Evolutionary conservation across 805 yeast genomes (phyloP).

Genomic region (Zygotorulaspora danielsina): DNA sequence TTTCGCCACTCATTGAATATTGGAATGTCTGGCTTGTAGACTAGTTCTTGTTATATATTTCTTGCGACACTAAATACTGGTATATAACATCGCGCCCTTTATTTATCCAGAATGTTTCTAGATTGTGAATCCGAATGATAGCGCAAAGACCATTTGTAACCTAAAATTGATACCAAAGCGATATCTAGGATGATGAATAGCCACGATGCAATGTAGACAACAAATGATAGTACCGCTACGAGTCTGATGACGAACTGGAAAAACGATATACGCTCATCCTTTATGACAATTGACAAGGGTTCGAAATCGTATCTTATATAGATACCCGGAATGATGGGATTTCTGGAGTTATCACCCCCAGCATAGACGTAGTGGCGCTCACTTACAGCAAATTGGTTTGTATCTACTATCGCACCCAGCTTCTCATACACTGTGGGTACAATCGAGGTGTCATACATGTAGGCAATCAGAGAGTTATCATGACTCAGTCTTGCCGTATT

Average conservation of each 20-base stretch:
- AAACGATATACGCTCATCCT: slow-evolving; percentile 72
- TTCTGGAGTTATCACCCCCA: slow-evolving; percentile 12
- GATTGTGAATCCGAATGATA: slow-evolving; percentile 30
- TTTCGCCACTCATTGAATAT: too few relatives aligned
- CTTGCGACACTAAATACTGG: background rate
- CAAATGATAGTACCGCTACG: slow-evolving; percentile 79
- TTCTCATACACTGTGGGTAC: slow-evolving; percentile 78
- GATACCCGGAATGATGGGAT: slow-evolving; percentile 61
- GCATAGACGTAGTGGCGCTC: slow-evolving; percentile 38
- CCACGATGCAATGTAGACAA: slow-evolving; percentile 67
- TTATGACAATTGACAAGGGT: slow-evolving; percentile 66
- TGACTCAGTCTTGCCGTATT: slow-evolving; percentile 55
- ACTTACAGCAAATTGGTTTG: slow-evolving; percentile 80
- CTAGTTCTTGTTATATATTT: background rate
- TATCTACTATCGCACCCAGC: slow-evolving; percentile 67
- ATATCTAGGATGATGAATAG: slow-evolving; percentile 54
- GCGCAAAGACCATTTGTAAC: slow-evolving; percentile 48
- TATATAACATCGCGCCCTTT: background rate
- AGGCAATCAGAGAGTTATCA: slow-evolving; percentile 45
- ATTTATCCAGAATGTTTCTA: slow-evolving; percentile 25
- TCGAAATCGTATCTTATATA: slow-evolving; percentile 84
- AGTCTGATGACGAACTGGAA: slow-evolving; percentile 70
- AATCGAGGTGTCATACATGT: slow-evolving; percentile 66
- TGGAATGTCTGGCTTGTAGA: background rate
- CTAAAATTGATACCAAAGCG: slow-evolving; percentile 47